Percentiles rank a stretch among this genome's conserved stretches.
Evolutionary conservation across 495 filamentous ascomycete genomes (phyloP).

Genomic region (Aspergillus wentii): DNA sequence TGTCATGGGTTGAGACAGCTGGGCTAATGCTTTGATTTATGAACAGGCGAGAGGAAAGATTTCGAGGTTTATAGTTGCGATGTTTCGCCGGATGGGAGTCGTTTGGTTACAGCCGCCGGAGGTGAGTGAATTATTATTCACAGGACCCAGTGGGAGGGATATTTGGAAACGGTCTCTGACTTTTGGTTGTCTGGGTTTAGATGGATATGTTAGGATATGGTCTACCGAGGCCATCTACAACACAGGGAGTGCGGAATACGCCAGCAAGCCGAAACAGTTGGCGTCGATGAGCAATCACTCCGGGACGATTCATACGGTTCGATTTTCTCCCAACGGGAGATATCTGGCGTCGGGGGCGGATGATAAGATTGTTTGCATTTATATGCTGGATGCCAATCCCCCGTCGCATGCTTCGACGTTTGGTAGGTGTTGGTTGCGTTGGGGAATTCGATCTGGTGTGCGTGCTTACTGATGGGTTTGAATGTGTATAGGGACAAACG

Average conservation of each 20-base stretch:
- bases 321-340: slow-evolving; percentile 88
- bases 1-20: slow-evolving; percentile 2
- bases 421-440: slow-evolving; percentile 46
- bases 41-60: slow-evolving; percentile 89
- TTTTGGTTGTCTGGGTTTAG: slow-evolving; percentile 36
- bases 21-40: no score
- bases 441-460: neutral
- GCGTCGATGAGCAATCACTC: slow-evolving; percentile 98
- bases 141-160: neutral
- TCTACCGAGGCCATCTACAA: slow-evolving; percentile 90
- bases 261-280: slow-evolving; percentile 81
- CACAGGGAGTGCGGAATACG: slow-evolving; percentile 58
- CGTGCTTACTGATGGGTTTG: slow-evolving; percentile 8
- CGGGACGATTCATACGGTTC: slow-evolving; percentile 92
- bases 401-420: slow-evolving; percentile 69
- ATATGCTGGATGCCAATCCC: slow-evolving; percentile 78
- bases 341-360: slow-evolving; percentile 96
- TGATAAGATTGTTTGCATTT: slow-evolving; percentile 97
- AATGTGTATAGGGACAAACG: slow-evolving; percentile 64
- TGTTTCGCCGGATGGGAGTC: slow-evolving; percentile 86
- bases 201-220: slow-evolving; percentile 97
- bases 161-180: slow-evolving; percentile 15
- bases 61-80: slow-evolving; percentile 98
- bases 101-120: slow-evolving; percentile 90
- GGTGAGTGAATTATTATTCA: slow-evolving; percentile 53